Evolutionary conservation across 805 yeast species (phyloP), one percentile per base, ranked within the genome.

Genomic region (Yamadazyma scolyti): DNA sequence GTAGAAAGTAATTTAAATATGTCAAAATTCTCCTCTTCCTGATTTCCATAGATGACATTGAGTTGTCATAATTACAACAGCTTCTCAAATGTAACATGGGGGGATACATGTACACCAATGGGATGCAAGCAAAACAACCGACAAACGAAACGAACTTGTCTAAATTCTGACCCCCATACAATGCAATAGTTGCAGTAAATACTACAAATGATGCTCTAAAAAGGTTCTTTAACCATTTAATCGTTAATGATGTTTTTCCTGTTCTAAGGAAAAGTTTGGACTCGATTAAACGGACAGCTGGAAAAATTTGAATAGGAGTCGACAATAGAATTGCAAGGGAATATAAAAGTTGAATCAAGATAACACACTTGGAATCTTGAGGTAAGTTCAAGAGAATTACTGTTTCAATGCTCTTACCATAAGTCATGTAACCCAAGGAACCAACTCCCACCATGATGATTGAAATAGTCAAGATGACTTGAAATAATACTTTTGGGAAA

Each of bases 41-140:
- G 9, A 37, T 46, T 30, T 51, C 56, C 3, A 26, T 20, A 6
- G 34, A 23, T 9, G 26, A 23, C 12, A 48, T 30, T 1, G 42
- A 45, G 5, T 42, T 42, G 16, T 40, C 42, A 14, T 31, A 29
- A 20, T 40, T 43, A 37, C 71, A 65, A 39, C 77, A 73, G 33
- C 77, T 62, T 47, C 63, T 71, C 33, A 76, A 63, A 47, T 84
- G 93, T 31, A 84, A 59, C 68, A 84, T 66, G 11, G 94, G 93
- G 6, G 94, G 93, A 47, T 83, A 82, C 77, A 84, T 79, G 59
- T 84, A 84, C 4, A 84, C 93, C 60, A 84, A 68, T 2, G 94
- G 94, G 33, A 84, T 81, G 48, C 94, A 84, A 1, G 90, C 89
- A 59, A 84, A 80, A 31, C 88, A 81, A 3, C 94, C 94, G 31